Evolutionary conservation across 176 grass and related monocot genomes (phyloP).

Genomic region (Juncus inflexus): DNA sequence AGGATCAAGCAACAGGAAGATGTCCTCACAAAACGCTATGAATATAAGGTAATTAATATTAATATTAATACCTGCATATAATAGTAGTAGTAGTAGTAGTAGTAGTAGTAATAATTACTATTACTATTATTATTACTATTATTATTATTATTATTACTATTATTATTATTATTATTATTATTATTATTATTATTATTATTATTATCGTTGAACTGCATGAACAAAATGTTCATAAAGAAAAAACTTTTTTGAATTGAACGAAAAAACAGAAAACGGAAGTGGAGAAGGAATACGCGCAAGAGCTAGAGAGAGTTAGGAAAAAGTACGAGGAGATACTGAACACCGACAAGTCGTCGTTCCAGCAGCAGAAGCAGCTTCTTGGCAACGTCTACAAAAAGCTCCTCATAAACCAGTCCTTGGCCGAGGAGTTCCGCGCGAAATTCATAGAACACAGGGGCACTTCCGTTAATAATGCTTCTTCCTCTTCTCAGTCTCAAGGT

Average conservation of each 20-base stretch:
- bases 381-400: conserved; percentile 59
- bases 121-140: no score
- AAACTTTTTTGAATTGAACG: conserved; percentile 14
- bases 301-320: conserved; percentile 58
- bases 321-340: conserved; percentile 71
- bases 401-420: conserved; percentile 63
- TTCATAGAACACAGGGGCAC: conserved; percentile 53
- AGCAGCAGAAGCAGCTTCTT: conserved; percentile 47
- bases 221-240: conserved; percentile 41
- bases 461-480: conserved; percentile 34
- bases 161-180: no score
- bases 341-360: conserved; percentile 49
- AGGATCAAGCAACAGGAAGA: conserved; percentile 27
- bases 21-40: conserved; percentile 5
- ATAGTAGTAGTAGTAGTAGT: neutral
- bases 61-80: no score
- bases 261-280: conserved; percentile 53
- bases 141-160: no score
- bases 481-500: conserved; percentile 12
- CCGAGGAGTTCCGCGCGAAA: conserved; percentile 86
- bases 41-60: conserved; percentile 8
- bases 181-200: no score
- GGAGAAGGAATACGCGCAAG: conserved; percentile 47
- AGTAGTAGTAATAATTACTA: neutral
- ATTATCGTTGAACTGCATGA: conserved; percentile 47